A percentile compares a stretch with the other conserved stretches of the same genome.
phyloP scores from a whole-genome alignment of 1,284 basidiomycete species.

The Tylopilus orsonianus region DNA sequence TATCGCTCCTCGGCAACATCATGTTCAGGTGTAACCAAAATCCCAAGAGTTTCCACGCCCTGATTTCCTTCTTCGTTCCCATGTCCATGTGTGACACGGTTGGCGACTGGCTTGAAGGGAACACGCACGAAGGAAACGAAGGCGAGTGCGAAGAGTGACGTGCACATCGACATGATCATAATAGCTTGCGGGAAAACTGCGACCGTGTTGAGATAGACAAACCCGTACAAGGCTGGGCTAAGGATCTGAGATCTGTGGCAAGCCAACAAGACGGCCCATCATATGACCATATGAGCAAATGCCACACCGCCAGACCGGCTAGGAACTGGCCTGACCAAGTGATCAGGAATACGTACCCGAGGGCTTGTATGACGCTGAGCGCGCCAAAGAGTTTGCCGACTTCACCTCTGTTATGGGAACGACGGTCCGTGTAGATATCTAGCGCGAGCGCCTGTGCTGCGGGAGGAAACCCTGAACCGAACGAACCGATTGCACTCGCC shows the following conservation, averaged over 20 bases:
- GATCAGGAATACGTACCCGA: constrained; percentile 47
- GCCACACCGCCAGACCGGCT: not conserved
- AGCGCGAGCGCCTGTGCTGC: constrained; percentile 67
- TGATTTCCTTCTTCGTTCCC: constrained; percentile 7
- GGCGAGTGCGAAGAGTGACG: constrained; percentile 32
- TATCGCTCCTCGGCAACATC: constrained; percentile 5
- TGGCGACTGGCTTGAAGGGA: constrained; percentile 14
- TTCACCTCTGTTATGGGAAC: constrained; percentile 43
- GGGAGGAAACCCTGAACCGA: constrained; percentile 62
- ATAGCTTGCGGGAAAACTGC: constrained; percentile 46
- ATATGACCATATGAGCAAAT: not conserved
- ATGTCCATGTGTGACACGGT: not conserved
- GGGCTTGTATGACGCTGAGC: constrained; percentile 64
- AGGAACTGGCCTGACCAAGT: not conserved
- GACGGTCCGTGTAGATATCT: constrained; percentile 52
- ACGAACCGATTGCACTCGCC: constrained; percentile 46
- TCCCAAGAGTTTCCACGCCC: not conserved
- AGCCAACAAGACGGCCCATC: constrained; percentile 4
- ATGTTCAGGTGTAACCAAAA: constrained; percentile 1
- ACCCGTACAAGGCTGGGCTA: constrained; percentile 51
- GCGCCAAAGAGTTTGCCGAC: constrained; percentile 70
- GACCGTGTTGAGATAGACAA: constrained; percentile 49
- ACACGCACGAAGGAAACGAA: constrained; percentile 38
- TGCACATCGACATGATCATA: constrained; percentile 36
- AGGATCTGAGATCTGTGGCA: constrained; percentile 41